phyloP scores from a whole-genome alignment of 106 monocot genomes.

The Chionographis japonica region DNA sequence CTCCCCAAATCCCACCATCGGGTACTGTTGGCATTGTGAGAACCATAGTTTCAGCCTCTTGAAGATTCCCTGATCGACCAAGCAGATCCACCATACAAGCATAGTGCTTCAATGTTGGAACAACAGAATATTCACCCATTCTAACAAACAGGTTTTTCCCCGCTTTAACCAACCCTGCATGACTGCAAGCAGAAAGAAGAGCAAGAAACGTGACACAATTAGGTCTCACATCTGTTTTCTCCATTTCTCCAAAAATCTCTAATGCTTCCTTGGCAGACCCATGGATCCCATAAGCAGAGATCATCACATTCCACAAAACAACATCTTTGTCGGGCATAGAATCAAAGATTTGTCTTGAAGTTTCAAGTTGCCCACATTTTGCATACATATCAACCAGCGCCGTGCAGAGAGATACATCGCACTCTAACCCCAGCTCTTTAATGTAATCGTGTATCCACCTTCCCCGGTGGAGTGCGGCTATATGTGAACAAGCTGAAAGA shows the following conservation, averaged over 20 bases:
- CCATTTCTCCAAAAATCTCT: constrained; percentile 48
- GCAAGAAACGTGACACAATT: constrained; percentile 75
- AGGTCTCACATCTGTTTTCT: constrained; percentile 29
- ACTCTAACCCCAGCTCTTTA: constrained; percentile 36
- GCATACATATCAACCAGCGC: constrained; percentile 82
- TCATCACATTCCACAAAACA: constrained; percentile 84
- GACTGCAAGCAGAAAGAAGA: constrained; percentile 65
- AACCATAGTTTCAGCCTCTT: constrained; percentile 58
- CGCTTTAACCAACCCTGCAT: constrained; percentile 61
- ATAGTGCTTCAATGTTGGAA: constrained; percentile 64
- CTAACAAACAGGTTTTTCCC: constrained; percentile 49
- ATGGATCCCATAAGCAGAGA: constrained; percentile 69
- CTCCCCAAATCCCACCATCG: constrained; percentile 78
- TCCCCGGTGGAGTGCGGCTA: constrained; percentile 51
- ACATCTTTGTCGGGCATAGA: constrained; percentile 60
- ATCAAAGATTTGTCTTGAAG: constrained; percentile 62
- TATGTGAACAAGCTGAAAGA: constrained; percentile 66
- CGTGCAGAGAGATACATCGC: constrained; percentile 36
- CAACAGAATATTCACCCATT: constrained; percentile 41
- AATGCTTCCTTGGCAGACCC: constrained; percentile 60
- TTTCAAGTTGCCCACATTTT: constrained; percentile 70
- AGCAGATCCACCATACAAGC: constrained; percentile 82
- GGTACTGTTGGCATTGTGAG: constrained; percentile 53
- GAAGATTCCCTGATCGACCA: constrained; percentile 56
- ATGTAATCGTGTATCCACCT: constrained; percentile 48